Evolutionary conservation across 164 flowering plant species (phyloP), one percentile per base, ranked within the genome.

Genomic region (Vitis rotundifolia): DNA sequence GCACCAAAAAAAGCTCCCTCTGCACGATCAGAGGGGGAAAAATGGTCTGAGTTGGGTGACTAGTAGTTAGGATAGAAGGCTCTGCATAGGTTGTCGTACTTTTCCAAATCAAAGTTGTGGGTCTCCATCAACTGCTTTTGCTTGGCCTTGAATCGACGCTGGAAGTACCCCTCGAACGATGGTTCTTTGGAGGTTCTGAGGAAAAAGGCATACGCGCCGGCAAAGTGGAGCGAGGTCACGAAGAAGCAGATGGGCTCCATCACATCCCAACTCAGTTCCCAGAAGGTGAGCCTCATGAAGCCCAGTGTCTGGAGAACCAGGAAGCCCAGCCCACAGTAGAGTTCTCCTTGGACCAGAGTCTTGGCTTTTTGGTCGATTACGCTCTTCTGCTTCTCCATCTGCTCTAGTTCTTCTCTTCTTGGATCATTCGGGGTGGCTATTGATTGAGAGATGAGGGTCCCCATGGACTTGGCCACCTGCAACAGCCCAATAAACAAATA

Each of bases 191-290:
- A 78, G 0, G 88, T 85, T 63, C 76, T 58, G 14, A 85, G 78
- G 65, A 81, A 85, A 73, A 85, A 85, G 12, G 11, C 73, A n/a
- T 79, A 83, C 3, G 63, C 88, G 0, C 65, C 49, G 3, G 75
- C 76, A 49, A 81, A 81, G 66, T 85, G 74, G 11, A 83, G 57
- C 2, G 85, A 83, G 18, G 86, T 68, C 59, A 78, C 78, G 56
- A 81, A 85, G 85, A 81, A 83, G 76, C 88, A 85, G 1, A 85
- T 83, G 64, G 88, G 88, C 72, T 85, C 88, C 88, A 83, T 85
- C 11, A 85, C 86, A 51, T 85, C 88, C 88, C 88, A 85, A 47
- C 72, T 77, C 51, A 85, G 75, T 56, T 85, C 88, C 88, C 86
- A 85, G 60, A 85, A 85, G 0, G 88, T 85, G 10, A 85, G 81